Conservation (phyloP, 257 asterid genomes). For the Nicotiana paniculata region DNA sequence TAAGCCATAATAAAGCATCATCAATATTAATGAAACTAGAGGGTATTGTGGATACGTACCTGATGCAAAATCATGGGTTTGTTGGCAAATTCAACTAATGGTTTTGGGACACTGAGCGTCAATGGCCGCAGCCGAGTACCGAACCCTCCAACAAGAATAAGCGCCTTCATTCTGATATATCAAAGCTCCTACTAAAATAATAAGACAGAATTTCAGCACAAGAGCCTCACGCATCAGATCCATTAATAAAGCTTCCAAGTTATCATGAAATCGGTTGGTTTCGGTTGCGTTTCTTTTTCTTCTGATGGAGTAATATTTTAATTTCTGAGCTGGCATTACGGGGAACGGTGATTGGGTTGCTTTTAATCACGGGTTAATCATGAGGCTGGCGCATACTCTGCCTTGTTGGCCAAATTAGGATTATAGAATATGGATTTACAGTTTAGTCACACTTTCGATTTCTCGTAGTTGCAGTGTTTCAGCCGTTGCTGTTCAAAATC, state of each 20-base stretch:
- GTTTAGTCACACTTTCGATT: not conserved
- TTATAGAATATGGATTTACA: not conserved
- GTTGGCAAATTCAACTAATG: slow-evolving; percentile 73
- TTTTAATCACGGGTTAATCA: not conserved
- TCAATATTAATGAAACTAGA: not conserved
- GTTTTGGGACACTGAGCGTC: slow-evolving; percentile 68
- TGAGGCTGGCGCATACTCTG: not conserved
- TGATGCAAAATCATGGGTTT: slow-evolving; percentile 84
- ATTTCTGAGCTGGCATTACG: not conserved
- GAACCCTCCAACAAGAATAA: slow-evolving; percentile 77
- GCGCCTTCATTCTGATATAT: slow-evolving; percentile 51
- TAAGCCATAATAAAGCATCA: not conserved
- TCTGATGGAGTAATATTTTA: not conserved
- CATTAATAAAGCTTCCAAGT: not conserved
- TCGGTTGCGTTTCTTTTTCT: not conserved
- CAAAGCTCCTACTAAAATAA: not conserved
- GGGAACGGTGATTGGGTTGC: not conserved
- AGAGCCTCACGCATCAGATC: not conserved
- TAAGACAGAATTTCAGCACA: not conserved
- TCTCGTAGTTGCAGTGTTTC: not conserved
- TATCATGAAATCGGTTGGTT: not conserved
- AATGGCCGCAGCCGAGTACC: slow-evolving; percentile 75
- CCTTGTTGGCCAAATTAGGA: not conserved
- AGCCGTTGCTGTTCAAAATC: too few relatives aligned
- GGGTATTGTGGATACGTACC: slow-evolving; percentile 22